Evolutionary conservation across 371 early-diverging fungal species (phyloP), one percentile per base, ranked within the genome.

Genomic region (Thermomucor indicae-seudaticae): DNA sequence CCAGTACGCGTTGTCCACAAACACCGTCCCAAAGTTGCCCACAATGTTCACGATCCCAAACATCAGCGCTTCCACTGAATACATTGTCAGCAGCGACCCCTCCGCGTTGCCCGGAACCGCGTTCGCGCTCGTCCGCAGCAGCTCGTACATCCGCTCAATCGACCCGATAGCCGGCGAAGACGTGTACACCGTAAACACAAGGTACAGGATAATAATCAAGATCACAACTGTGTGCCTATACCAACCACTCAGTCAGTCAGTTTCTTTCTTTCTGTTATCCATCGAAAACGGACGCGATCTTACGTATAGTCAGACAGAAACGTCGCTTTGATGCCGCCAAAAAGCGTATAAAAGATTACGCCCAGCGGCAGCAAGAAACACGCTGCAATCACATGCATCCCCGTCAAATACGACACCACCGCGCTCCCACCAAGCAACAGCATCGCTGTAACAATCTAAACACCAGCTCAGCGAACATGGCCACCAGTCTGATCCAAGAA

Each of bases 11-110:
- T 86, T 80, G 51, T 86, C 86, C 12, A 85, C 75, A 57, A 86
- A 86, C 8, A 86, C 86, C 1, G 86, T 86, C 32, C 85, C 85
- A 63, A 85, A 85, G 62, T 86, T 86, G 41, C 85, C 86, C 32
- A 84, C 83, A 47, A 86, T 65, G 49, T 86, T 86, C 62, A 86
- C 84, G 32, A 86, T 75, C 30, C 85, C 85, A 54, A 85, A 86
- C 35, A 84, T 77, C 27, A 84, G 56, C 3, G 81, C 85, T 53
- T 80, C 75, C 6, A 75, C 51, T 6, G 83, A 82, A 4, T 73
- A 66, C 81, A 86, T 81, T n/a, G 86, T 86, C 22, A 86, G 43
- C 23, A 85, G 78, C 11, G 70, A 67, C 1, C 86, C 86, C 44
- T 71, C 69, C n/a, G 64, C 71, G 55, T 86, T 86, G 34, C 78